Percentiles rank a stretch among this genome's conserved stretches.
phyloP scores from a whole-genome alignment of 2,329 filamentous ascomycete species.

The Alternaria metachromatica region DNA sequence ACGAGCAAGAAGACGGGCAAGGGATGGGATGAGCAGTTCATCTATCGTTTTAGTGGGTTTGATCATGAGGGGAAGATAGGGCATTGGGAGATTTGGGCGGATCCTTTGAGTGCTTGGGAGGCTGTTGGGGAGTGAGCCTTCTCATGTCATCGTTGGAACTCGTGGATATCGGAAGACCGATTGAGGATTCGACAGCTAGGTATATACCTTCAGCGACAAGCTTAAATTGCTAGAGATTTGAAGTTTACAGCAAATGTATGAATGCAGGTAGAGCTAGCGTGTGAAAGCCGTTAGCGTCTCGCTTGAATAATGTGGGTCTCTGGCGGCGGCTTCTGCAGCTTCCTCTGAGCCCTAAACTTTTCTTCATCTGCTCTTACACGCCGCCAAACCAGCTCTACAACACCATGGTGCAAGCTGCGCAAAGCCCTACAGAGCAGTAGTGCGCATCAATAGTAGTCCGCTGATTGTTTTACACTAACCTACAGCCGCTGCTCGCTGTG shows the following conservation, averaged over 20 bases:
- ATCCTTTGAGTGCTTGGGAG: constrained; percentile 53
- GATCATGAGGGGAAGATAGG: constrained; percentile 50
- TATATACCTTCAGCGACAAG: not conserved
- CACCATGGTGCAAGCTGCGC: not conserved
- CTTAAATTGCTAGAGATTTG: not conserved
- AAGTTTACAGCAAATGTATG: not conserved
- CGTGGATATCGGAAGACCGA: not conserved
- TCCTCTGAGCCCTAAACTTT: constrained; percentile 9
- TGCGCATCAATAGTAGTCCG: not conserved
- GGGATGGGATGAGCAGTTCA: constrained; percentile 51
- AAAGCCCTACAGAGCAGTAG: no score
- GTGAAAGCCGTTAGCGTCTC: constrained; percentile 11
- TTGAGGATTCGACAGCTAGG: not conserved
- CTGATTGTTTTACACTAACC: not conserved
- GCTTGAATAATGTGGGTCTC: constrained; percentile 4
- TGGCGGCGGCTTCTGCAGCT: constrained; percentile 3
- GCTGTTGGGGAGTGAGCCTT: constrained; percentile 39
- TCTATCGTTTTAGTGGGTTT: constrained; percentile 51
- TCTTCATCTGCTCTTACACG: constrained; percentile 2
- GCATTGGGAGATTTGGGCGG: constrained; percentile 55
- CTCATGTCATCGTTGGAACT: not conserved
- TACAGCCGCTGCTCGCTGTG: not conserved
- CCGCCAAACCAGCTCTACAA: not conserved
- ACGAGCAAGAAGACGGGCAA: constrained; percentile 49
- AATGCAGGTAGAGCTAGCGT: not conserved